Evolutionary conservation across 2,329 filamentous ascomycete genomes (phyloP), one percentile per base, ranked within the genome.

Genomic region (Exophiala lecanii-corni): DNA sequence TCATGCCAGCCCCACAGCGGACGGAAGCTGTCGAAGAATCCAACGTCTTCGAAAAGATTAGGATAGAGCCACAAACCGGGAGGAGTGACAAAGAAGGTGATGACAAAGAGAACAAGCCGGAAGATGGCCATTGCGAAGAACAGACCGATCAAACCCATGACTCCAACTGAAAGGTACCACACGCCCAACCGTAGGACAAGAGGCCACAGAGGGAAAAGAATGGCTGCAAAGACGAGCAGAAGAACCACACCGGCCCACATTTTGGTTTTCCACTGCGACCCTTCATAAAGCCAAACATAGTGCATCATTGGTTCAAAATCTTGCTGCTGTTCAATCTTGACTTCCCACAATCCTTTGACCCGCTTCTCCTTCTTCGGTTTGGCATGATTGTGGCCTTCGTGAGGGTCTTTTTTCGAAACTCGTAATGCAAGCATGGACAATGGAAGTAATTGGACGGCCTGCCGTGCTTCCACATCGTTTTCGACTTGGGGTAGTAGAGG

Each of bases 91-190:
- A 97, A 94, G 67, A 94, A 89, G 16, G 92, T 97, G 62, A 94
- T 69, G 62, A 87, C 84, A 72, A 98, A 98, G 19, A 98, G 74
- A 49, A 98, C 94, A 43, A 97, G 76, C 47, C 92, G 82, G 78
- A 98, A 89, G 60, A 98, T 94, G 4, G 91, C 86, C 92, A 98
- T 97, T 60, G 81, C 79, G 67, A 98, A 97, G 79, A 98, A 98
- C 37, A 95, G 70, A 43, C 86, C 92, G 34, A 98, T 78, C 20
- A 97, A 73, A 32, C 87, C 84, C 53, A 98, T 75, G 76, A 94
- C 85, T 47, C 84, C 91, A 81, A 95, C 95, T 65, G 86, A 92
- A 31, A 97, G 74, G 66, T 98, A 97, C 86, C 94, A 98, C 36
- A 97, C 92, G 40, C 91, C 92, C 57, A 92, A 82, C 58, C 92